These are phyloP conservation scores for Chaetomium globosum DNA, from an alignment of 2,329 filamentous ascomycete genomes.

Conservation along the genomic window DNA sequence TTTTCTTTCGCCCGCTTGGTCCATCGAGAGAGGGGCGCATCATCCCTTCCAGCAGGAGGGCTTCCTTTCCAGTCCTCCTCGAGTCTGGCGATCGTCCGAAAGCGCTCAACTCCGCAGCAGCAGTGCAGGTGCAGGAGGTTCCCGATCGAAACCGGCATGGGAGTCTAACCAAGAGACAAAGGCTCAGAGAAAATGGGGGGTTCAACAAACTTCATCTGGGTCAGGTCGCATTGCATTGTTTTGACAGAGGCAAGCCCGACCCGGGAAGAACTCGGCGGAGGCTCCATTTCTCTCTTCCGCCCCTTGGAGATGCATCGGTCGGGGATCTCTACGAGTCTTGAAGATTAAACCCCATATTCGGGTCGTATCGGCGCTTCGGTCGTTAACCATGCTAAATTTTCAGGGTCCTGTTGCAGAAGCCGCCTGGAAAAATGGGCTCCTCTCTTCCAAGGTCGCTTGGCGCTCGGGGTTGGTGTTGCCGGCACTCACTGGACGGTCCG, in stretches of 20 bases:
- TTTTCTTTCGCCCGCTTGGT: slow-evolving; percentile 24
- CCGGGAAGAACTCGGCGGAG: slow-evolving; percentile 7
- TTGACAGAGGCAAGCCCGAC: slow-evolving; percentile 19
- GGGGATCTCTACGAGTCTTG: background rate
- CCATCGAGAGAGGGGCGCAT: background rate
- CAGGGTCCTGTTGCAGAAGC: background rate
- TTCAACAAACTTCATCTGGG: background rate
- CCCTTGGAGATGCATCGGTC: slow-evolving; percentile 11
- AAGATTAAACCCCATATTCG: slow-evolving; percentile 11
- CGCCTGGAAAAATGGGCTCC: background rate
- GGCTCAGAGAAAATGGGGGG: background rate
- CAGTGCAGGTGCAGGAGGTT: background rate
- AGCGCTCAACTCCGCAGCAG: slow-evolving; percentile 10
- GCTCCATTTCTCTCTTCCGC: slow-evolving; percentile 9
- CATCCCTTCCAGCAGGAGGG: background rate
- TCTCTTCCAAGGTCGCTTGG: background rate
- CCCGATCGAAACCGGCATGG: slow-evolving; percentile 6
- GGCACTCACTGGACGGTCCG: background rate
- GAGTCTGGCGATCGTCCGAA: slow-evolving; percentile 9
- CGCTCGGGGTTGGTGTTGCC: background rate
- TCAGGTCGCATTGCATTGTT: slow-evolving; percentile 15
- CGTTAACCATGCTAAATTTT: slow-evolving; percentile 2
- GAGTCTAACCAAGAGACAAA: background rate
- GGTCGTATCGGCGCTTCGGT: slow-evolving; percentile 24
- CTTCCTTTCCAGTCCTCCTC: background rate